These are phyloP conservation scores for Hypoxylon cercidicola DNA, from an alignment of 495 filamentous ascomycete species.

Conservation along the genomic window DNA sequence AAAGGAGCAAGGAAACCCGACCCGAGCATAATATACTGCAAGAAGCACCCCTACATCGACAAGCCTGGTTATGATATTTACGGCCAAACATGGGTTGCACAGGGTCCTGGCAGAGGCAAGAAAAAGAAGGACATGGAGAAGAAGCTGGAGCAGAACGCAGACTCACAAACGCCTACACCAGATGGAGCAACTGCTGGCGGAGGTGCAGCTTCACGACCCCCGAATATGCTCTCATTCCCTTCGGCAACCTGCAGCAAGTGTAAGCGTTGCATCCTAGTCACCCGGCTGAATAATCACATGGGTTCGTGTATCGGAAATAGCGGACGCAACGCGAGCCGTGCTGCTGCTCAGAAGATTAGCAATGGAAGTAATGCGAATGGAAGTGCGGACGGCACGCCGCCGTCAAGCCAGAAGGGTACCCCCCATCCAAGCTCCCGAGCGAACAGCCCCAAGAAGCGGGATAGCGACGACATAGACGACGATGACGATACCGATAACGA, in stretches of 20 bases:
- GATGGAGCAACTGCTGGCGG: slow-evolving; percentile 53
- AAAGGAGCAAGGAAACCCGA: slow-evolving; percentile 69
- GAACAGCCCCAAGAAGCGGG: slow-evolving; percentile 62
- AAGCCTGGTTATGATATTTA: slow-evolving; percentile 83
- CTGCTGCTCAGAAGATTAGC: slow-evolving; percentile 65
- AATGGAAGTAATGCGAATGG: slow-evolving; percentile 60
- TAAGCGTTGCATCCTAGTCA: slow-evolving; percentile 64
- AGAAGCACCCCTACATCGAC: slow-evolving; percentile 76
- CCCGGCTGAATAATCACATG: slow-evolving; percentile 76
- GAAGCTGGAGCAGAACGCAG: slow-evolving; percentile 62
- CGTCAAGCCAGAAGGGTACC: slow-evolving; percentile 68
- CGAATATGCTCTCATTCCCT: slow-evolving; percentile 71
- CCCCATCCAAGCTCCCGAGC: slow-evolving; percentile 61
- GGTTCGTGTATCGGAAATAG: slow-evolving; percentile 82
- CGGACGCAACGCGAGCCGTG: slow-evolving; percentile 72
- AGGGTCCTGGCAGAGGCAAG: slow-evolving; percentile 64
- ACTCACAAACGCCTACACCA: slow-evolving; percentile 59
- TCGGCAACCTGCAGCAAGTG: slow-evolving; percentile 64
- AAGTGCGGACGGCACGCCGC: slow-evolving; percentile 63
- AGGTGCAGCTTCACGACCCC: slow-evolving; percentile 53
- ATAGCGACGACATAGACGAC: slow-evolving; percentile 60
- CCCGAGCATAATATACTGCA: slow-evolving; percentile 75
- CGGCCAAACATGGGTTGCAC: slow-evolving; percentile 74
- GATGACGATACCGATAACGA: slow-evolving; percentile 62
- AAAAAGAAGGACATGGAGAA: slow-evolving; percentile 70